Base-by-base conservation (phyloP, 2,329 filamentous ascomycete species). In the Raffaelea ambrosiae region DNA sequence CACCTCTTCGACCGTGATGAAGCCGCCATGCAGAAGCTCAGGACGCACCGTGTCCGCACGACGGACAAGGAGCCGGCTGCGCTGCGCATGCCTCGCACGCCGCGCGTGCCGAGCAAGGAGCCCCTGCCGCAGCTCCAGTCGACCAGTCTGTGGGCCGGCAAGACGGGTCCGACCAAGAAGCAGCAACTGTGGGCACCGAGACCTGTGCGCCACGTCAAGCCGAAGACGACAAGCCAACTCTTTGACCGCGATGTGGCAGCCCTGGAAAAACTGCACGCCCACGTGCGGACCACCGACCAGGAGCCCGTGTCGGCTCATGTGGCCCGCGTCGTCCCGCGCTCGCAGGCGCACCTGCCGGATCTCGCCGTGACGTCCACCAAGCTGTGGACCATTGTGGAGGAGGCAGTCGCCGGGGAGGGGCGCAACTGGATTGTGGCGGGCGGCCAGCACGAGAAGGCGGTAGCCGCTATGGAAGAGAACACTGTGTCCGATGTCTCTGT, bases 341-440 rank as follows among this genome's bases (percentile, higher is more conserved):
- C 41, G 14, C 8, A 20, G 16, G 36, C 1, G 19, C 42, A 31
- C 16, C 20, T 49, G 14, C 21, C 7, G 5, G 39, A 14, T 29
- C 18, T 23, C 22, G 40, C 22, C 16, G 49, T 63, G 40, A 47
- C 48, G 5, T 62, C 60, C 11, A 51, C 53, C 8, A 41, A 40
- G 9, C 56, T 64, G 13, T 62, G 64, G 63, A 39, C 50, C 3
- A 49, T 48, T 14, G 13, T 40, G 13, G 36, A 26, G 39, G 23
- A 38, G 13, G 11, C 23, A 18, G 19, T n/a, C n/a, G n/a, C n/a
- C n/a, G 23, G 46, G 29, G 31, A 33, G 19, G 35, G 54, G 43
- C 51, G 40, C 29, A 61, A 59, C 48, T 64, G 63, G 63, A 59
- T 64, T n/a, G 42, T 49, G 21, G 48, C 46, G 26, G 26, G 26